Conservation (phyloP, 768 basidiomycete genomes). For the Tremella yokohamensis region DNA sequence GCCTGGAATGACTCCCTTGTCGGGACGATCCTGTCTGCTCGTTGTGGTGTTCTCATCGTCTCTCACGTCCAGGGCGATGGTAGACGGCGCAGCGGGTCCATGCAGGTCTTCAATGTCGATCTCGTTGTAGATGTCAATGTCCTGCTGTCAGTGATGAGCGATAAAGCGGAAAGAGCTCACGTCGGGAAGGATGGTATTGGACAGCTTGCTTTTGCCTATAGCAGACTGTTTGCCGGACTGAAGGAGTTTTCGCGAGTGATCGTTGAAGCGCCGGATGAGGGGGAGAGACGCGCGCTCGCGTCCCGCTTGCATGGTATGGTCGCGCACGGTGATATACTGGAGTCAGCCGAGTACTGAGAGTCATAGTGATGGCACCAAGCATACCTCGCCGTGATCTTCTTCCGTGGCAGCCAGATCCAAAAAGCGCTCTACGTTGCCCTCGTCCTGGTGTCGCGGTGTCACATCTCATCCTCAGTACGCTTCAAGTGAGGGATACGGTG, state of each 20-base stretch:
- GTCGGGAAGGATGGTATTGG: conserved; percentile 48
- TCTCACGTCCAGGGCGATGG: conserved; percentile 81
- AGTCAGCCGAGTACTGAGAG: neutral
- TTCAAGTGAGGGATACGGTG: neutral
- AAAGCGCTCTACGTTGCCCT: conserved; percentile 62
- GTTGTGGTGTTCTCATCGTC: conserved; percentile 61
- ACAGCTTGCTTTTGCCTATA: neutral
- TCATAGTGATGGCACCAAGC: neutral
- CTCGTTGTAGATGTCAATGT: conserved; percentile 55
- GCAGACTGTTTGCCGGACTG: conserved; percentile 32
- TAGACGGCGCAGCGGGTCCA: conserved; percentile 62
- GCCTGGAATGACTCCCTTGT: conserved; percentile 32
- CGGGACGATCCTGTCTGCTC: conserved; percentile 17
- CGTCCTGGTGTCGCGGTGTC: conserved; percentile 23
- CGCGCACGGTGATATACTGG: conserved; percentile 82
- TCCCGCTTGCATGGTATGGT: conserved; percentile 94
- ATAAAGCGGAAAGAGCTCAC: conserved; percentile 45
- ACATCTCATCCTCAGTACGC: conserved; percentile 22
- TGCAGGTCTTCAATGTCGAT: conserved; percentile 84
- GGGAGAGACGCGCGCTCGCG: conserved; percentile 81
- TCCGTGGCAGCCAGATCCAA: conserved; percentile 81
- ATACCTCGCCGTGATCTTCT: conserved; percentile 85
- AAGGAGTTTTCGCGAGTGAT: conserved; percentile 86
- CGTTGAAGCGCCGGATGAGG: conserved; percentile 93
- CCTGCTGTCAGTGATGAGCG: conserved; percentile 12